Base-by-base conservation (phyloP, 495 filamentous ascomycete genomes). In the Penicillium bovifimosum region DNA sequence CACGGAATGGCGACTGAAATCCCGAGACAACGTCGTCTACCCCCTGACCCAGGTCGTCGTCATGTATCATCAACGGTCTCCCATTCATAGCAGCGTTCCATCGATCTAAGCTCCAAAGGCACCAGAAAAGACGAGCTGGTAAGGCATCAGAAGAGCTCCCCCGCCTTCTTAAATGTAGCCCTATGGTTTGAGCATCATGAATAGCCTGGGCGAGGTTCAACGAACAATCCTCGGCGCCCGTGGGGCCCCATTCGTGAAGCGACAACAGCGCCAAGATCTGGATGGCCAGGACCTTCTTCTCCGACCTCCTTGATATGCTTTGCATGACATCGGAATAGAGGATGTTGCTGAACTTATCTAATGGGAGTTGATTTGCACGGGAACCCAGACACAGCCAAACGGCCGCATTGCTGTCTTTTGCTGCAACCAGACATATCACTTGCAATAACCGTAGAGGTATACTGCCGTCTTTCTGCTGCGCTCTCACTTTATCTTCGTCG, bases 81-180 rank as follows among this genome's bases (percentile, higher is more conserved):
- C 80, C 83, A 54, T 80, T 76, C 35, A 84, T 78, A 9, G 77
- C 75, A 2, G 77, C 71, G 31, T 79, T 80, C 20, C 82, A 67
- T 31, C 78, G 71, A 56, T 88, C 85, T 0, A 86, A 62, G 16
- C 78, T 76, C 76, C 82, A 86, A 6, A 86, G 53, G 50, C 77
- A 83, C 67, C 80, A 85, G 50, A 86, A 84, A 0, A 86, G 62
- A 6, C 70, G 63, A 3, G 77, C 74, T 44, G 61, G 45, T 18
- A 53, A 47, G 27, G 63, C 41, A 62, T 56, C 34, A 44, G 64
- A 28, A 8, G 55, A 18, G 52, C 67, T 14, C 54, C 68, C 42
- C 4, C 35, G 38, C 11, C 48, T 46, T 32, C 39, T 27, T 27
- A 76, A 62, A 45, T 87, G 84, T 6, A 86, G 61, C 1, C 82